phyloP scores from a whole-genome alignment of 257 asterid genomes.

The Parsonsia alboflavescens region DNA sequence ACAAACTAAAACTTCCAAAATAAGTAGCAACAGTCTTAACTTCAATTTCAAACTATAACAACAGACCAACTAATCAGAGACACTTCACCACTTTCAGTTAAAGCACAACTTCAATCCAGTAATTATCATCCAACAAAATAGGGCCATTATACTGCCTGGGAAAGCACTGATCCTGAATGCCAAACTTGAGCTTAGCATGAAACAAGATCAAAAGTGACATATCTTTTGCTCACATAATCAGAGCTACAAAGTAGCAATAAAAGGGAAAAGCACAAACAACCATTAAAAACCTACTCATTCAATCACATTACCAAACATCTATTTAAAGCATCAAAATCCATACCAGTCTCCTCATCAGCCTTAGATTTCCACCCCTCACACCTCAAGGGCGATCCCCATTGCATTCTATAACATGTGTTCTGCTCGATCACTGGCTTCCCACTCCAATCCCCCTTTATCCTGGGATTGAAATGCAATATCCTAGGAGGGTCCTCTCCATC shows the following conservation, averaged over 20 bases:
- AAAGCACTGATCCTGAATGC: background rate
- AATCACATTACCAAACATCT: background rate
- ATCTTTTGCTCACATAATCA: background rate
- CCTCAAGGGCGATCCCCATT: conserved; percentile 82
- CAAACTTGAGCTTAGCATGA: conserved; percentile 1
- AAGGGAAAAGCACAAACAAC: background rate
- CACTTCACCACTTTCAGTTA: background rate
- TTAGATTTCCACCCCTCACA: conserved; percentile 85
- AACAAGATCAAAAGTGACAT: background rate
- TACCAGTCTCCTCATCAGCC: conserved; percentile 85
- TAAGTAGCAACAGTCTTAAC: background rate
- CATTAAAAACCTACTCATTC: background rate
- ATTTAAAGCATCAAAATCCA: conserved; percentile 17
- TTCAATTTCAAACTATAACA: background rate
- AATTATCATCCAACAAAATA: background rate
- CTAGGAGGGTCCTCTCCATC: conserved; percentile 96
- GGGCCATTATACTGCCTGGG: background rate
- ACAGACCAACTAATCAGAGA: background rate
- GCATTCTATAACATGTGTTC: conserved; percentile 91
- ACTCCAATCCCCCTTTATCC: conserved; percentile 95
- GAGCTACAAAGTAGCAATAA: background rate
- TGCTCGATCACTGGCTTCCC: conserved; percentile 74
- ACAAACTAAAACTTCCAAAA: conserved; percentile 1
- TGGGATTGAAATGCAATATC: conserved; percentile 85
- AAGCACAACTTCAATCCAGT: background rate